Base-by-base conservation (phyloP, 257 asterid genomes). In the Gynochthodes officinalis region DNA sequence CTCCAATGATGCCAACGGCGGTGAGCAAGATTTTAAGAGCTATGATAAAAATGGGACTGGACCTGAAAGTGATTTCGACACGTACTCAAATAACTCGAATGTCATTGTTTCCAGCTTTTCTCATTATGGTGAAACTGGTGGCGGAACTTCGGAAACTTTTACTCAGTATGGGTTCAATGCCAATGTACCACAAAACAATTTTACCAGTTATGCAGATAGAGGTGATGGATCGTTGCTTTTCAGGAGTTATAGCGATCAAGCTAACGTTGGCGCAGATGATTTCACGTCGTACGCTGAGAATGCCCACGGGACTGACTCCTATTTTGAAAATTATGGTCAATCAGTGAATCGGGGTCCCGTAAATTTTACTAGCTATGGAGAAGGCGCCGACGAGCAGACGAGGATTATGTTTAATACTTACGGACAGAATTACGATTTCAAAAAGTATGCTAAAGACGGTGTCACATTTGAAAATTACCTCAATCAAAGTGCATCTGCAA, bases 251-350 rank as follows among this genome's bases (percentile, higher is more conserved):
- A 82, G 98, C 58, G 91, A 88, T 42, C 84, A 85, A 48, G 42
- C 96, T 32, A 92, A 89, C 39, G 93, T 88, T 33, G 97, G 97
- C 0, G 92, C 83, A 75, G 97, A 91, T 81, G 53, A 58, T 2
- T 91, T 91, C 73, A 69, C 76, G 1, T 85, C 89, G 10, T 89
- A 91, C 69, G 86, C 79, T 18, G 86, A 83, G 60, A 50, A 30
- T 0, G 84, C 97, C 40, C 89, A 83, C 46, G 77, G 80, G 4
- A 88, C 79, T 7, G 58, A 71, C 27, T 43, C 83, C 1, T 43
- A 61, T 11, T 90, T 90, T 71, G 11, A 9, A 8, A 89, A 83
- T 60, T 90, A 90, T 77, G 96, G 92, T 9, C 35, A 84, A n/a
- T 81, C 90, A 0, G 80, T 84, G 81, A 87, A 86, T 14, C 86